A percentile compares a stretch with the other conserved stretches of the same genome.
Conservation (phyloP, 164 flowering plant species). For the Kingdonia uniflora region DNA sequence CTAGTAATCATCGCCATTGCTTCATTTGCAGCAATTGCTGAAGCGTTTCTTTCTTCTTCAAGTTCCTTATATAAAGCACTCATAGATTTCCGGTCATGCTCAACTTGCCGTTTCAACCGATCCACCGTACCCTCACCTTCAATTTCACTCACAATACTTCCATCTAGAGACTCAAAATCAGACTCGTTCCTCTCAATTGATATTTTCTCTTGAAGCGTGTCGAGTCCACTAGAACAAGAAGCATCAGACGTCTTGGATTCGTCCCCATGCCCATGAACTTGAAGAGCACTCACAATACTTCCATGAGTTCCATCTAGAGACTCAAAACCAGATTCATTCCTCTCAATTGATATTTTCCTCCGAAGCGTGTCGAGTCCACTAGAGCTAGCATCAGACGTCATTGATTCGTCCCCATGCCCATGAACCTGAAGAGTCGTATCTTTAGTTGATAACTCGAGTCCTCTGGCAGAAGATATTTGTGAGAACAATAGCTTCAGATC, state of each 20-base stretch:
- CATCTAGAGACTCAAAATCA: conserved; percentile 38
- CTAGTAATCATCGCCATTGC: conserved; percentile 97
- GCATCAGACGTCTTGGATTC: no score
- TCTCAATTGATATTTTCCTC: no score
- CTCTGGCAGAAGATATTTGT: conserved; percentile 54
- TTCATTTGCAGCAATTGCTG: conserved; percentile 75
- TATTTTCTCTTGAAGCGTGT: conserved; percentile 38
- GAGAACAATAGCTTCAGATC: conserved; percentile 59
- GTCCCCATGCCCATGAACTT: no score
- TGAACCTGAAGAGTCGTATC: conserved; percentile 37
- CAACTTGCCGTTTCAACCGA: conserved; percentile 61
- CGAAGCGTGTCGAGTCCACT: no score
- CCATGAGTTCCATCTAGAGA: no score
- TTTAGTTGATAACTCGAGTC: conserved; percentile 34
- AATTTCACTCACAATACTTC: conserved; percentile 33
- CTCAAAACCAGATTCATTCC: no score
- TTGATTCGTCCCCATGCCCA: conserved; percentile 35
- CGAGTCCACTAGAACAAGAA: no score
- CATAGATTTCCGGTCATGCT: conserved; percentile 51
- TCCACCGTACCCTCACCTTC: conserved; percentile 52
- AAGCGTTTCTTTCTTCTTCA: conserved; percentile 93
- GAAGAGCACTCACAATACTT: no score
- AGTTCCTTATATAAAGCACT: conserved; percentile 54
- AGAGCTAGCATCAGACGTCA: conserved; percentile 25
- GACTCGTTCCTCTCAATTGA: conserved; percentile 85